Conservation (phyloP, 2,329 filamentous ascomycete genomes). For the Aspergillus fumigatiaffinis region DNA sequence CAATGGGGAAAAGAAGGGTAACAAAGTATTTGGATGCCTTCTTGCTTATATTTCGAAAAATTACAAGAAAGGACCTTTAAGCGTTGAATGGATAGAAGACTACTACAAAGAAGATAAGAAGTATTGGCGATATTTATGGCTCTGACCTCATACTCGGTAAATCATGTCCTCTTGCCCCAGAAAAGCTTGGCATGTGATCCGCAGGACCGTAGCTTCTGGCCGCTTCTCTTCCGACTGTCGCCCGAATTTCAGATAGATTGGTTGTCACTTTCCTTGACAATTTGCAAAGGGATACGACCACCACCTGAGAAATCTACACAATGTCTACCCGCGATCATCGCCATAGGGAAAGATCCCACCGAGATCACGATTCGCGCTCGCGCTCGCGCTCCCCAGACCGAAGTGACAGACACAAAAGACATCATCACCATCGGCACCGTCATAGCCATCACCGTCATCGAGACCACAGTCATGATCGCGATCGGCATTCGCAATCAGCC, state of each 20-base stretch:
- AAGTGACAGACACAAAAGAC: conserved; percentile 19
- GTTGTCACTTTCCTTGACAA: background rate
- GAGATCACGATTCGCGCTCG: conserved; percentile 24
- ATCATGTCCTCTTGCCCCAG: background rate
- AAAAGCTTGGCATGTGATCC: background rate
- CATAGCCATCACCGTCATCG: conserved; percentile 18
- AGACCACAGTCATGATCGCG: conserved; percentile 8
- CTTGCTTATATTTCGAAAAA: background rate
- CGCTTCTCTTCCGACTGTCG: background rate
- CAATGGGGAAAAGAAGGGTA: background rate
- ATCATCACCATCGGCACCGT: conserved; percentile 26
- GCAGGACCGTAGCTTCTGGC: background rate
- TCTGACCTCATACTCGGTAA: background rate
- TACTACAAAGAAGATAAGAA: background rate
- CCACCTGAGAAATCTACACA: background rate
- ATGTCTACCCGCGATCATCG: conserved; percentile 11
- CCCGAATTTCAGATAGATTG: background rate
- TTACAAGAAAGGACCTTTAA: background rate
- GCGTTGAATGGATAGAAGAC: background rate
- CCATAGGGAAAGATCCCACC: conserved; percentile 10
- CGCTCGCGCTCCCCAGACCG: conserved; percentile 37
- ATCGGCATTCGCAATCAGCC: background rate
- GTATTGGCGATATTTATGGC: background rate
- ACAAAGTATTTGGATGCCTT: background rate
- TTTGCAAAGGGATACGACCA: too few species aligned